Evolutionary conservation across 331 rosid species (phyloP), one percentile per base, ranked within the genome.

Genomic region (Malus hybrid): DNA sequence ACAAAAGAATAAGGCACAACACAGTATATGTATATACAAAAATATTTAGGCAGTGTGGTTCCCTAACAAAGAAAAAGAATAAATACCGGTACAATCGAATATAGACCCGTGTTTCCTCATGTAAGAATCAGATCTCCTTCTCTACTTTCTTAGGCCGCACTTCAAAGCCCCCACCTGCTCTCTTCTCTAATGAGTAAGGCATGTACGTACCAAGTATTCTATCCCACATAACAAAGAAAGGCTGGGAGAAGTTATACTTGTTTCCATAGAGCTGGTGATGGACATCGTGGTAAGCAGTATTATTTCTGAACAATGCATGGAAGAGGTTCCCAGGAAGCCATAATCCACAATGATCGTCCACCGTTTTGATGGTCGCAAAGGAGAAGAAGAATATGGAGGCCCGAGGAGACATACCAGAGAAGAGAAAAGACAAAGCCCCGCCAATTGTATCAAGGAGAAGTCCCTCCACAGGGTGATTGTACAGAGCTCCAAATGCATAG

Each of bases 221-320:
- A 79, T 95, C 99, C 99, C 99, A 92, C 85, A 87, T 74, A 7
- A 89, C 86, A 76, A 95, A 95, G 90, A 95, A 95, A 1, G 97
- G 97, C 74, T 92, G 99, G 2, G 99, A 95, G 82, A 83, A 95
- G 86, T 92, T 95, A 82, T 86, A 90, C 91, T 95, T 95, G 86
- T 62, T 95, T 52, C 99, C 99, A 55, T 92, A 95, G 10, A 95
- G 92, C 85, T 95, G 97, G 73, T 95, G 99, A 71, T 95, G 99
- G 73, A 95, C 86, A 39, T 95, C 99, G 9, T 92, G 97, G 78
- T 95, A 95, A 3, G 99, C 99, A 11, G 93, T 86, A 52, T 95
- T 95, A 85, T 95, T 95, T 33, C 77, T 79, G 82, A 92, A 95
- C n/a, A 90, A 78, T 39, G 85, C n/a, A 10, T 95, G 99, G 86